Conservation (phyloP, 257 asterid genomes). For the Nicotiana sylvestris region DNA sequence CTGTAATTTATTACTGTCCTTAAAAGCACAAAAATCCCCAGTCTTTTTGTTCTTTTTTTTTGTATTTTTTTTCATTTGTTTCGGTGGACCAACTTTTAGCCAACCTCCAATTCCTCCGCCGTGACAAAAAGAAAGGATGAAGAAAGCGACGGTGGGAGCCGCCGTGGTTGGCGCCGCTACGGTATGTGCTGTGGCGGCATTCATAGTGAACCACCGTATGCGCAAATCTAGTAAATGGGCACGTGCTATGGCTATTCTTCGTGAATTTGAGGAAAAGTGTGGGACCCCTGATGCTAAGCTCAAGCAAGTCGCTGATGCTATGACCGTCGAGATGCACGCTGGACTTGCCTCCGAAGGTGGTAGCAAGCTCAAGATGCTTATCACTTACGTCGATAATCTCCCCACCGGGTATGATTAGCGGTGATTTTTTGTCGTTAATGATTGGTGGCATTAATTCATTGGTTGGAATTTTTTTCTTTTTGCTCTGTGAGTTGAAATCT, state of each 20-base stretch:
- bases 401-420: slow-evolving; percentile 53
- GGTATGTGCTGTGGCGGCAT: slow-evolving; percentile 52
- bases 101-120: slow-evolving; percentile 3
- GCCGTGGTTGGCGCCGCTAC: slow-evolving; percentile 48
- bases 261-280: slow-evolving; percentile 55
- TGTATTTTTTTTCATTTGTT: background rate
- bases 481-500: background rate
- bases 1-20: background rate
- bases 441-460: background rate
- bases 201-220: slow-evolving; percentile 44
- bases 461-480: background rate
- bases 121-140: slow-evolving; percentile 14
- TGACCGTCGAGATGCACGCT: slow-evolving; percentile 75
- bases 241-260: slow-evolving; percentile 43
- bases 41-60: background rate
- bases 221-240: slow-evolving; percentile 47
- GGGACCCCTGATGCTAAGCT: slow-evolving; percentile 39
- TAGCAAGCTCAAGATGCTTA: slow-evolving; percentile 63
- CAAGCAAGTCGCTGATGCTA: slow-evolving; percentile 61
- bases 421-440: background rate
- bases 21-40: background rate
- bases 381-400: slow-evolving; percentile 56
- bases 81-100: slow-evolving; percentile 4
- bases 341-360: slow-evolving; percentile 75
- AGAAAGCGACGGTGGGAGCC: slow-evolving; percentile 46